Evolutionary conservation across 306 rosid genomes (phyloP), one percentile per base, ranked within the genome.

Genomic region (Arachis hypogaea): DNA sequence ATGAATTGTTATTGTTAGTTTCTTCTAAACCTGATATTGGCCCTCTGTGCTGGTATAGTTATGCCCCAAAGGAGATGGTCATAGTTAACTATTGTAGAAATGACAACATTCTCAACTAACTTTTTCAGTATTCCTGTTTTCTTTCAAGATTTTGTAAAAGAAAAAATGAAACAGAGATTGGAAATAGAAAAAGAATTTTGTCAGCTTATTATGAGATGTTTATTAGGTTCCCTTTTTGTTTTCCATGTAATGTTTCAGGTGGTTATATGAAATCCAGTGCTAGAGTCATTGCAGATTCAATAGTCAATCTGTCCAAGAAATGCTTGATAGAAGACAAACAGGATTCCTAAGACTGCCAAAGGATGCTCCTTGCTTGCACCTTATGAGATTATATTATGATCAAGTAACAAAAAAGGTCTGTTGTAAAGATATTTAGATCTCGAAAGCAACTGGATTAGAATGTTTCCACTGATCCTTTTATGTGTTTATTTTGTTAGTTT

Each of bases 181-280:
- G 38, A 33, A 33, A 33, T 33, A 33, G 38, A 33, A 33, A 33
- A 33, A 33, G 38, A 33, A 33, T 33, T 40, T 66, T 55, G 50
- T 54, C 38, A 66, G 10, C 60, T n/a, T 54, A 61, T 69, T 60
- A 30, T 63, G 46, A 38, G 67, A 54, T 80, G 62, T 54, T 59
- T 30, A 79, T 56, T 56, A 10, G 40, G 44, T 55, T 60, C 33
- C 47, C 43, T 64, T 45, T 42, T 59, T 33, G 38, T 52, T 38
- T 70, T 18, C 14, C 7, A 18, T 68, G 67, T 14, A 67, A 63
- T 59, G 74, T 80, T 79, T 77, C 92, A 94, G 98, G 98, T 60
- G 98, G 98, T 68, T 94, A 91, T 88, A 91, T 89, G 97, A 94
- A 87, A 82, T 86, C 96, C 59, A 89, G 93, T 73, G 97, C 98